Base-by-base conservation (phyloP, 1,284 basidiomycete species). In the Trichosporon sp. region DNA sequence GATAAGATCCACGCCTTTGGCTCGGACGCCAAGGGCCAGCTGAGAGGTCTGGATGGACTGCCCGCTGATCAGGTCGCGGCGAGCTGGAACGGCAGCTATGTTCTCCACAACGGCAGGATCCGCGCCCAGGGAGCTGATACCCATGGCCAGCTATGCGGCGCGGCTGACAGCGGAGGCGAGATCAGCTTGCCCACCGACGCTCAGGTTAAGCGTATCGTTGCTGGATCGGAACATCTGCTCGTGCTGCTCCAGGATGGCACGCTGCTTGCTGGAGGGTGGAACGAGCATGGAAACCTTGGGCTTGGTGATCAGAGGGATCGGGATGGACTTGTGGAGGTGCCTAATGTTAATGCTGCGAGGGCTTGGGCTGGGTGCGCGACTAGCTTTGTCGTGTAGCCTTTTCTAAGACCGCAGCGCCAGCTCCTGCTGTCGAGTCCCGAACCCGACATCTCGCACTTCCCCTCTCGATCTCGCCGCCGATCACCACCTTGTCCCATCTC, bases 271-370 rank as follows among this genome's bases (percentile, higher is more conserved):
- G 95, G 92, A 88, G 93, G 93, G 0, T 95, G 93, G 93, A 96
- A 95, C 76, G 93, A 96, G 77, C 93, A 95, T 74, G 93, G 93
- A 11, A 96, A 95, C 77, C 82, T 95, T 14, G 92, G 89, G 0
- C 73, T 86, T 27, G 88, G 87, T 0, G 81, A 84, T 59, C 85
- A 84, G 4, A 78, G 84, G 10, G 73, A 80, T 37, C 44, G 78
- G 21, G 86, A 87, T 13, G 69, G 78, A 2, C 82, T 81, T 61
- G 71, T 89, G 0, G 44, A 44, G 23, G 64, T 73, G 23, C 56
- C 56, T 16, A 11, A n/a, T 4, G 23, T 29, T 5, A 21, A 31
- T 5, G 40, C 52, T 7, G n/a, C 16, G 23, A 21, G 56, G 9
- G 60, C 60, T 16, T 62, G 65, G 65, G 62, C 56, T 1, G 65